phyloP scores from a whole-genome alignment of 148 eudicot species.

The Chenopodium berlandieri region DNA sequence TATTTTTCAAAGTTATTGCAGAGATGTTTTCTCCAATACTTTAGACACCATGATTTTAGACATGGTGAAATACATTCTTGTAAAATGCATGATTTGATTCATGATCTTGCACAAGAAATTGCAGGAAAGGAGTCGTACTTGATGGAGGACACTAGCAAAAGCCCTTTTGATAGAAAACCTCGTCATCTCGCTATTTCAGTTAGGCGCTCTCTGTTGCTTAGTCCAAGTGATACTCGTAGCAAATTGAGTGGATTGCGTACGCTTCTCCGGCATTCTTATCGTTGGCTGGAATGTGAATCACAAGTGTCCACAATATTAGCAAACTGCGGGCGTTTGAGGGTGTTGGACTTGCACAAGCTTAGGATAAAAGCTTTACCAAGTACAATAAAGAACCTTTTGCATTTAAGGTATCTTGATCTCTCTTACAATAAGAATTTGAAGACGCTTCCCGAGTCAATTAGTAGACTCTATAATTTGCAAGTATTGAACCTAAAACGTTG shows the following conservation, averaged over 20 bases:
- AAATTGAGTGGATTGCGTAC: constrained; percentile 17
- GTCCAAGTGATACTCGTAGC: no score
- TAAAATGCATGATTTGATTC: constrained; percentile 45
- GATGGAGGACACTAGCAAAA: background rate
- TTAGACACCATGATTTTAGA: background rate
- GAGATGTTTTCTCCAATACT: constrained; percentile 38
- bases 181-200: constrained; percentile 18
- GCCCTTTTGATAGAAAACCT: background rate
- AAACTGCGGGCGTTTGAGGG: no score
- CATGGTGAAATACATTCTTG: background rate
- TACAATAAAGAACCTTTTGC: no score
- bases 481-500: no score
- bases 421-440: no score
- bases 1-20: constrained; percentile 27
- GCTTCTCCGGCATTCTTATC: background rate
- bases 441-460: no score
- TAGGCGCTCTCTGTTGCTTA: background rate
- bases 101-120: constrained; percentile 27
- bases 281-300: no score
- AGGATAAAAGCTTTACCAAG: no score
- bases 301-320: no score
- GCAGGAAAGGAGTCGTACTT: constrained; percentile 10
- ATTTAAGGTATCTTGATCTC: no score
- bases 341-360: no score
- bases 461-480: no score